phyloP scores from a whole-genome alignment of 1,284 basidiomycete genomes.

The Crepidotus sp. region DNA sequence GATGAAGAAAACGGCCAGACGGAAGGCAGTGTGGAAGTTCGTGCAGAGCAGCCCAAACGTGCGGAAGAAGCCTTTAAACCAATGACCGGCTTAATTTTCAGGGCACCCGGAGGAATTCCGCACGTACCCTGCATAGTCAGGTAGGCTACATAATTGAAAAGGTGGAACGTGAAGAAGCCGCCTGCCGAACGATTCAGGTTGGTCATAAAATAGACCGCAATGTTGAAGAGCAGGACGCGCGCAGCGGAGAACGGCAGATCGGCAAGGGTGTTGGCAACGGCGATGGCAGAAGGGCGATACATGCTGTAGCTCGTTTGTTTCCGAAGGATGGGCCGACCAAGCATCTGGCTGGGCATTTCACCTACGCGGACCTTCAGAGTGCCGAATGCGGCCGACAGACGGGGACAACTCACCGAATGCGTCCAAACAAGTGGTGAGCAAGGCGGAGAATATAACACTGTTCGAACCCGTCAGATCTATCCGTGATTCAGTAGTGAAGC shows the following conservation, averaged over 20 bases:
- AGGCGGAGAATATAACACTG: conserved; percentile 69
- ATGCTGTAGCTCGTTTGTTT: conserved; percentile 73
- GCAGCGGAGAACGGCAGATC: conserved; percentile 69
- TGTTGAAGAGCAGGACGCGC: conserved; percentile 55
- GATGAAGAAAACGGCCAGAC: conserved; percentile 52
- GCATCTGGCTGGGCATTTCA: conserved; percentile 64
- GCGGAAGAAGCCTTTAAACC: conserved; percentile 57
- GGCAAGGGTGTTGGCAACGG: conserved; percentile 65
- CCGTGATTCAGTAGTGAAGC: background rate
- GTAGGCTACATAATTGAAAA: conserved; percentile 55
- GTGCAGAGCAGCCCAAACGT: conserved; percentile 57
- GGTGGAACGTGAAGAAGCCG: conserved; percentile 66
- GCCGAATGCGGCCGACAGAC: background rate
- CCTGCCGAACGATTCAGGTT: conserved; percentile 51
- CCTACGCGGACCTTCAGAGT: conserved; percentile 23
- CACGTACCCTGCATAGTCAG: conserved; percentile 46
- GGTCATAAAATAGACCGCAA: conserved; percentile 73
- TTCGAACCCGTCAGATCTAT: background rate
- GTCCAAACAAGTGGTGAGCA: conserved; percentile 68
- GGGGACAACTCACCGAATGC: conserved; percentile 63
- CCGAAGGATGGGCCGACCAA: conserved; percentile 66
- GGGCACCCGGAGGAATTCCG: background rate
- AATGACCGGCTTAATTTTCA: background rate
- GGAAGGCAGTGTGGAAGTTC: conserved; percentile 59
- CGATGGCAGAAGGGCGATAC: conserved; percentile 70